Evolutionary conservation across 345 rosid species (phyloP).

Genomic region (Zanthoxylum bungeanum): DNA sequence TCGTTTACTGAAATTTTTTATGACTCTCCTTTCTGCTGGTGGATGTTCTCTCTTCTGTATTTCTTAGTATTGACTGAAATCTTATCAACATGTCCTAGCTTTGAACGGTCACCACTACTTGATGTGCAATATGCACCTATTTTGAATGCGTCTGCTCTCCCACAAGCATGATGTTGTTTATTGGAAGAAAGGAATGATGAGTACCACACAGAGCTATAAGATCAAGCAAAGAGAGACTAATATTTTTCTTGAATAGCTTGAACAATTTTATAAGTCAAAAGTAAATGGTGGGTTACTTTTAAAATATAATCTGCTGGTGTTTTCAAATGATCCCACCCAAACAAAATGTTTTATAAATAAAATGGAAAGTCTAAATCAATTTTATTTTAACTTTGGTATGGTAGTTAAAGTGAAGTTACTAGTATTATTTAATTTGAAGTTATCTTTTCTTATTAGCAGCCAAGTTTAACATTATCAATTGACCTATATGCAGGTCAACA

Average conservation of each 20-base stretch:
- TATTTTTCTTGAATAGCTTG: neutral
- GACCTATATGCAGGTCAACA: slow-evolving; percentile 1
- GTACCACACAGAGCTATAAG: neutral
- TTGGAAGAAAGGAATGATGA: neutral
- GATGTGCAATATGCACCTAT: too few relatives aligned
- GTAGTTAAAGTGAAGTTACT: neutral
- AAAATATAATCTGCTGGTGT: neutral
- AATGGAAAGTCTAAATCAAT: neutral
- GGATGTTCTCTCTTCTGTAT: neutral
- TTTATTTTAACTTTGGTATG: neutral
- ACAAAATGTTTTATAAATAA: neutral
- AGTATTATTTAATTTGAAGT: neutral
- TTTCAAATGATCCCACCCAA: neutral
- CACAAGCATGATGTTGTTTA: neutral
- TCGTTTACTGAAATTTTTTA: neutral
- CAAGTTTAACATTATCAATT: neutral
- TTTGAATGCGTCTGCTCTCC: too few relatives aligned
- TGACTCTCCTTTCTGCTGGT: neutral
- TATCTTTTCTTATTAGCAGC: neutral
- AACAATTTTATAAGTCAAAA: neutral
- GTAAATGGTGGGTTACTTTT: neutral
- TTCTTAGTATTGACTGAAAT: neutral
- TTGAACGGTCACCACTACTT: neutral
- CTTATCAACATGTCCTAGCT: too few relatives aligned
- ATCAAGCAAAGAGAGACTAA: neutral